phyloP scores from a whole-genome alignment of 352 stramenopile genomes.

The Globisporangium alternatum region DNA sequence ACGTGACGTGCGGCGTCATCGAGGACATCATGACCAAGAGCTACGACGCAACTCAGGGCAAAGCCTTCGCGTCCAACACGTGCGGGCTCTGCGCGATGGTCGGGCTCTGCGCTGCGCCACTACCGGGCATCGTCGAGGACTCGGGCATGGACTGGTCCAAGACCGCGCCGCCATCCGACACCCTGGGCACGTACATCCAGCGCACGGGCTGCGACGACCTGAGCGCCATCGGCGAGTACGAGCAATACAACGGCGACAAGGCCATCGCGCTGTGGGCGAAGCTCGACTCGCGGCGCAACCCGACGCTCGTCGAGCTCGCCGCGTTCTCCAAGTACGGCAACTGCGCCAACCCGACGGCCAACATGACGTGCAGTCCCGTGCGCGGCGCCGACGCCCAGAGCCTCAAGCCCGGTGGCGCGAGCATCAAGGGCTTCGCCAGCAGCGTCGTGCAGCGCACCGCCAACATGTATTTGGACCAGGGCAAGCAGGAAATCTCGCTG shows the following conservation, averaged over 20 bases:
- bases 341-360: constrained; percentile 28
- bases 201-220: constrained; percentile 37
- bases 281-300: constrained; percentile 33
- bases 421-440: constrained; percentile 26
- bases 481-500: constrained; percentile 36
- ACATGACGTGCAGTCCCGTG: constrained; percentile 33
- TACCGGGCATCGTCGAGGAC: constrained; percentile 28
- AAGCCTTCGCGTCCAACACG: constrained; percentile 22
- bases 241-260: constrained; percentile 36
- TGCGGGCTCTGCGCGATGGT: constrained; percentile 24
- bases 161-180: constrained; percentile 13
- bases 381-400: constrained; percentile 25
- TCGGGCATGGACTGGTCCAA: constrained; percentile 34
- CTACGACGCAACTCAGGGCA: constrained; percentile 21
- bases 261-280: constrained; percentile 29
- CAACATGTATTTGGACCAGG: constrained; percentile 28
- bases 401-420: constrained; percentile 20
- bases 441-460: constrained; percentile 9
- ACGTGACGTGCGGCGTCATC: constrained; percentile 26
- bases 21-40: constrained; percentile 23
- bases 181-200: constrained; percentile 29
- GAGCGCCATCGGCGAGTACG: constrained; percentile 32
- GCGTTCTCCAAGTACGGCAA: constrained; percentile 37
- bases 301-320: constrained; percentile 33
- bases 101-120: constrained; percentile 32